Conservation (phyloP, 176 grass and related monocot genomes). For the Phragmites australis region DNA sequence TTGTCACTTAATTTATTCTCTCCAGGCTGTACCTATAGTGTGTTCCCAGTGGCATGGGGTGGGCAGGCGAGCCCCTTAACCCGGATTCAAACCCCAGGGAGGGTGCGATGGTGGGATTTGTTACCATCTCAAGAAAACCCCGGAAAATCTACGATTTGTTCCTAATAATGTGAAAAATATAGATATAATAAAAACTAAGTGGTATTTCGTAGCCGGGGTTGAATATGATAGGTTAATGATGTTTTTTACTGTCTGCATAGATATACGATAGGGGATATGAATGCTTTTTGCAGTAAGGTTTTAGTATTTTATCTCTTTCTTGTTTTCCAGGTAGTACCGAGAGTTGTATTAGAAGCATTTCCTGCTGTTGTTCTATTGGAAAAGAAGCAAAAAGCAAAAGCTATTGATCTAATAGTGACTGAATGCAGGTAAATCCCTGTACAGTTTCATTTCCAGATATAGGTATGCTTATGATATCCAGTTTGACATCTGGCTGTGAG, state of each 20-base stretch:
- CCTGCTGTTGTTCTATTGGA: constrained; percentile 67
- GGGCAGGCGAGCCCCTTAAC: not conserved
- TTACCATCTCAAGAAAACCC: not conserved
- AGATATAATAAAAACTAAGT: not conserved
- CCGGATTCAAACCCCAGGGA: not conserved
- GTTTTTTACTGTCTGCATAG: constrained; percentile 4
- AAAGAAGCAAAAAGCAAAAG: constrained; percentile 65
- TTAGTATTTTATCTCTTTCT: constrained; percentile 11
- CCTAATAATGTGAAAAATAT: not conserved
- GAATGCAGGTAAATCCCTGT: constrained; percentile 76
- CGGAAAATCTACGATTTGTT: not conserved
- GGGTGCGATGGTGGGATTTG: not conserved
- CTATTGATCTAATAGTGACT: constrained; percentile 75
- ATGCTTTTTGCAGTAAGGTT: not conserved
- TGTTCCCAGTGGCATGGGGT: not conserved
- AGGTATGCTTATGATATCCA: constrained; percentile 35
- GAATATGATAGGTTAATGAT: not conserved
- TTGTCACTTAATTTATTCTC: constrained; percentile 10
- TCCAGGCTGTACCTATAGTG: not conserved
- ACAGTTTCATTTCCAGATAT: constrained; percentile 20
- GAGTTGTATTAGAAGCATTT: constrained; percentile 90
- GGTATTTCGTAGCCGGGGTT: too few species aligned
- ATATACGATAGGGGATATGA: not conserved
- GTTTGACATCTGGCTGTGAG: constrained; percentile 51
- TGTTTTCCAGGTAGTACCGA: constrained; percentile 75